Conservation (phyloP, 164 flowering plant species). For the Annona squamosa region DNA sequence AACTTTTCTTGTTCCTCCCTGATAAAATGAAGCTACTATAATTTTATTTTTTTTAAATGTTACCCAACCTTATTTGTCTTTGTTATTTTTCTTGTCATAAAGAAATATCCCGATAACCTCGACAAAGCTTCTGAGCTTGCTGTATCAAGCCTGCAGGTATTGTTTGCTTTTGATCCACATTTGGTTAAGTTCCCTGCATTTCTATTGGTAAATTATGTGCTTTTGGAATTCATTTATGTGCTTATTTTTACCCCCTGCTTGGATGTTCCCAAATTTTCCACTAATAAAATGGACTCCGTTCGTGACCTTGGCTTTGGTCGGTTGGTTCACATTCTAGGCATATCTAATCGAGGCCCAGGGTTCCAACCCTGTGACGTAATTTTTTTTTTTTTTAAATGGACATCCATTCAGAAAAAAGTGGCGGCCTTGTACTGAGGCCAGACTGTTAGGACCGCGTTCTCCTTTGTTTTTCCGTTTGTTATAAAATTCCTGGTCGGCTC, state of each 20-base stretch:
- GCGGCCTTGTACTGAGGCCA: too few relatives aligned
- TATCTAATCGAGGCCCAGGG: too few relatives aligned
- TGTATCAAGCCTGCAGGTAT: slow-evolving; percentile 96
- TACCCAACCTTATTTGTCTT: background rate
- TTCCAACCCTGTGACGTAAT: too few relatives aligned
- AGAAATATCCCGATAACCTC: slow-evolving; percentile 86
- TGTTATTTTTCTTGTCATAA: slow-evolving; percentile 17
- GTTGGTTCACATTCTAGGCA: too few relatives aligned
- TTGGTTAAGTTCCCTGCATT: background rate
- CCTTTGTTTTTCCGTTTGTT: too few relatives aligned
- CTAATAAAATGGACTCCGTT: background rate
- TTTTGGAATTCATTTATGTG: background rate
- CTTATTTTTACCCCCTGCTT: background rate
- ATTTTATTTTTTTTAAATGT: background rate
- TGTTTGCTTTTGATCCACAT: background rate
- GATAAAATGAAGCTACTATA: background rate
- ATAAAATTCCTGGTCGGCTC: too few relatives aligned
- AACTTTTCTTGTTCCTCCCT: background rate
- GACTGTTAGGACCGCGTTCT: too few relatives aligned
- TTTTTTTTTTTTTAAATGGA: too few relatives aligned
- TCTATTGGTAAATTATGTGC: background rate
- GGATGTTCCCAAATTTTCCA: background rate
- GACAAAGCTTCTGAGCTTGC: slow-evolving; percentile 94
- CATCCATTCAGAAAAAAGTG: too few relatives aligned
- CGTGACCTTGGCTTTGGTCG: too few relatives aligned